Evolutionary conservation across 768 basidiomycete genomes (phyloP).

Genomic region (Mycena rosella): DNA sequence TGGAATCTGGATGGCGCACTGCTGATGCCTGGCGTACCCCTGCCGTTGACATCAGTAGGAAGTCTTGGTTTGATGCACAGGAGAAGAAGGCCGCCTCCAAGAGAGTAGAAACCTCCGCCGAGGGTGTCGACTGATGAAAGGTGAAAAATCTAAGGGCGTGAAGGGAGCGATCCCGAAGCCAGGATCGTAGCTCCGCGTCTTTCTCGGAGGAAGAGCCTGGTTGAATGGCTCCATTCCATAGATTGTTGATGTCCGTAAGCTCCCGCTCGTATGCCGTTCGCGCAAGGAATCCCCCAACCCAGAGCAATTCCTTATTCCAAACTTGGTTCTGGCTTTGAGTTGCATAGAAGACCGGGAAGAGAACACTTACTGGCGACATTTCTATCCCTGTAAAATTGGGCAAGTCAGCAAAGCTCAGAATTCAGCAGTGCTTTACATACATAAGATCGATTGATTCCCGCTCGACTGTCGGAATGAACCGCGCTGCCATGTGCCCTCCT

Average conservation of each 20-base stretch:
- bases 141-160: conserved; percentile 93
- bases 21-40: conserved; percentile 77
- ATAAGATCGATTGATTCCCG: conserved; percentile 93
- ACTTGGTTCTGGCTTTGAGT: conserved; percentile 52
- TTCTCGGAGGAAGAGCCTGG: conserved; percentile 44
- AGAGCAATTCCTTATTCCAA: conserved; percentile 93
- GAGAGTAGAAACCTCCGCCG: conserved; percentile 75
- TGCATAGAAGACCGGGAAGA: conserved; percentile 16
- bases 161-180: conserved; percentile 71
- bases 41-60: conserved; percentile 81
- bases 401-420: conserved; percentile 1
- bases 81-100: conserved; percentile 86
- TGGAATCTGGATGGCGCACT: conserved; percentile 80
- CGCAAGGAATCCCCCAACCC: conserved; percentile 80
- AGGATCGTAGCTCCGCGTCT: conserved; percentile 58
- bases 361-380: conserved; percentile 75
- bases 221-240: conserved; percentile 68
- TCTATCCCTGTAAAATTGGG: conserved; percentile 68
- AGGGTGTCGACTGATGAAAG: conserved; percentile 90
- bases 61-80: conserved; percentile 61
- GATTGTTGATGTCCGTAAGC: conserved; percentile 66
- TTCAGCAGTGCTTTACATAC: conserved; percentile 55
- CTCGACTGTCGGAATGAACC: conserved; percentile 97
- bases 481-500: conserved; percentile 72
- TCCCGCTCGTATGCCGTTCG: conserved; percentile 90